These are phyloP conservation scores for Vachellia collinsii DNA, from an alignment of 306 rosid species.

Conservation along the genomic window DNA sequence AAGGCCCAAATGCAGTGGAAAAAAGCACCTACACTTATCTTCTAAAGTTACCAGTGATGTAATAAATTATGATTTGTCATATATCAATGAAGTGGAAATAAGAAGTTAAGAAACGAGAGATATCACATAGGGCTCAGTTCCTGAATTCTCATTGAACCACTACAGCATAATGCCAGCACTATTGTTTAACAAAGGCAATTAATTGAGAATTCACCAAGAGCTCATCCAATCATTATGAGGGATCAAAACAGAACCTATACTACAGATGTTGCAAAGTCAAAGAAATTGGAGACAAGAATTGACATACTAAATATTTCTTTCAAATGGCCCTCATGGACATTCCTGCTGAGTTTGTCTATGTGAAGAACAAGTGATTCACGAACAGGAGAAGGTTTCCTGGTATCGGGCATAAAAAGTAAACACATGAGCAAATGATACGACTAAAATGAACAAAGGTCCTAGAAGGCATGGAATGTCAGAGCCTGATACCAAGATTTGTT, in stretches of 20 bases:
- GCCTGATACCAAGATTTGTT: background rate
- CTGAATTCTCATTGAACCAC: slow-evolving; percentile 3
- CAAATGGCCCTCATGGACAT: slow-evolving; percentile 95
- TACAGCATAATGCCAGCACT: slow-evolving; percentile 14
- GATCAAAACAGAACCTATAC: slow-evolving; percentile 21
- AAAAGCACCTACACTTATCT: background rate
- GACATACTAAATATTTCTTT: slow-evolving; percentile 88
- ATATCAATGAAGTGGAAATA: background rate
- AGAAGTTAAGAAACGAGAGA: background rate
- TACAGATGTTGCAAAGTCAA: slow-evolving; percentile 8
- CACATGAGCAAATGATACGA: slow-evolving; percentile 8
- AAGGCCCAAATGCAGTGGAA: slow-evolving; percentile 10
- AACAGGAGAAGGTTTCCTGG: slow-evolving; percentile 90
- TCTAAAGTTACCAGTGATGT: slow-evolving; percentile 10
- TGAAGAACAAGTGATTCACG: slow-evolving; percentile 86
- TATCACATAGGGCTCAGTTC: background rate
- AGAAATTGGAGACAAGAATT: slow-evolving; percentile 21
- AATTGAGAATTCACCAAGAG: slow-evolving; percentile 13
- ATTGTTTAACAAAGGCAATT: background rate
- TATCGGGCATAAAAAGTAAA: slow-evolving; percentile 29
- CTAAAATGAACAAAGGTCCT: background rate
- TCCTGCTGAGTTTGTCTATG: slow-evolving; percentile 86
- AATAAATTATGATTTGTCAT: background rate
- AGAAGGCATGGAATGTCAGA: slow-evolving; percentile 1
- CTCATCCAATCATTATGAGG: background rate